These are phyloP conservation scores for Canavalia gladiata DNA, from an alignment of 306 rosid species.

Conservation along the genomic window DNA sequence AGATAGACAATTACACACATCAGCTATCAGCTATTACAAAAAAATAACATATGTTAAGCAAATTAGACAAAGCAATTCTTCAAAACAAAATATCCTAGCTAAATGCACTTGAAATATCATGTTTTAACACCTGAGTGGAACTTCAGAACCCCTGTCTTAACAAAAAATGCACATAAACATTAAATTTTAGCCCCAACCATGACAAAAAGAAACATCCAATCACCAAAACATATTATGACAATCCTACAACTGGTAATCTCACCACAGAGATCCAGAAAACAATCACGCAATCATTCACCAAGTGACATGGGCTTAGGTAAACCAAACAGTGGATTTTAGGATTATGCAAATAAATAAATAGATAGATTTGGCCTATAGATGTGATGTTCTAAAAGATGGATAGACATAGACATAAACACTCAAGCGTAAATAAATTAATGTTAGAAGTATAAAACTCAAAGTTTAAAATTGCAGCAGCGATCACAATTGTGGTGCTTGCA, in stretches of 20 bases:
- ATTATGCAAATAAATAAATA: conserved; percentile 18
- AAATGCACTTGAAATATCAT: conserved; percentile 18
- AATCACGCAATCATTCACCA: background rate
- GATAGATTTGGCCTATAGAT: background rate
- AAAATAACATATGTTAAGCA: background rate
- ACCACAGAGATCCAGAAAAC: background rate
- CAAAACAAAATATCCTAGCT: background rate
- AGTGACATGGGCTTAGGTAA: conserved; percentile 9
- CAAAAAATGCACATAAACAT: background rate
- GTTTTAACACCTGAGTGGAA: background rate
- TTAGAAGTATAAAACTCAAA: conserved; percentile 9
- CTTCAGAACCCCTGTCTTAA: background rate
- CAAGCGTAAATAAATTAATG: conserved; percentile 3
- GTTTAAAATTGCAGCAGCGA: background rate
- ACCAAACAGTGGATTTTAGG: conserved; percentile 11
- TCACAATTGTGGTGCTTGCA: background rate
- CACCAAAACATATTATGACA: background rate
- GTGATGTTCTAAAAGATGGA: conserved; percentile 33
- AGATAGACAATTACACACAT: conserved; percentile 23
- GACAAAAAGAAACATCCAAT: background rate
- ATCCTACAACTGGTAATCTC: background rate
- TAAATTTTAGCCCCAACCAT: background rate
- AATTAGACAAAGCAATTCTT: conserved; percentile 8
- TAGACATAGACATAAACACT: conserved; percentile 19
- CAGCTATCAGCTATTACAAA: conserved; percentile 22